phyloP scores from a whole-genome alignment of 306 rosid genomes.

The Sindora glabra region DNA sequence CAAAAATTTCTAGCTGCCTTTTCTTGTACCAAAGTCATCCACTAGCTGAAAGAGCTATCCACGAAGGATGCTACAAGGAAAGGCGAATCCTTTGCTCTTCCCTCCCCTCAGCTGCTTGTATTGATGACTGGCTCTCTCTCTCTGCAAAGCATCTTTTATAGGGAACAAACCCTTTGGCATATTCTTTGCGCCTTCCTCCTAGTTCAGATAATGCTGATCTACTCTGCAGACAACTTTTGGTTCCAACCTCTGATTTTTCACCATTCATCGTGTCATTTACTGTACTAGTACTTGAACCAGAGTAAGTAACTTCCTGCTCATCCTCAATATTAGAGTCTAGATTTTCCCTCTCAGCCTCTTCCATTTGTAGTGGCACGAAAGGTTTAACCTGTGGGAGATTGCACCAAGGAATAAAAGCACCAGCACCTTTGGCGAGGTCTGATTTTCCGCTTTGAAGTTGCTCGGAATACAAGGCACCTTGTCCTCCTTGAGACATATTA shows the following conservation, averaged over 20 bases:
- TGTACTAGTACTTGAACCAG: constrained; percentile 41
- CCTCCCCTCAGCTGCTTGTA: constrained; percentile 22
- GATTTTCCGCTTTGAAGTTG: constrained; percentile 25
- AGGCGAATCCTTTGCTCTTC: constrained; percentile 41
- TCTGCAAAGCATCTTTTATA: constrained; percentile 57
- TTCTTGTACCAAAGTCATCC: constrained; percentile 5
- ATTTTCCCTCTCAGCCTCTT: constrained; percentile 5
- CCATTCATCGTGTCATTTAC: constrained; percentile 23
- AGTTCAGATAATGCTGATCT: not conserved
- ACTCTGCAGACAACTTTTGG: constrained; percentile 1
- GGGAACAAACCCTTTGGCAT: constrained; percentile 59
- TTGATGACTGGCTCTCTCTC: constrained; percentile 20
- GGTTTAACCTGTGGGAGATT: constrained; percentile 17
- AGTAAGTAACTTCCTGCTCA: constrained; percentile 37
- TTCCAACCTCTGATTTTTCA: constrained; percentile 21
- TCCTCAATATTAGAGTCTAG: constrained; percentile 19
- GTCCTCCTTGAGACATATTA: constrained; percentile 2
- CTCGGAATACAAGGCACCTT: constrained; percentile 13
- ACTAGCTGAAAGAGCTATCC: constrained; percentile 15
- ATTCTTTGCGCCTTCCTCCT: constrained; percentile 20
- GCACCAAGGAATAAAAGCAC: constrained; percentile 33
- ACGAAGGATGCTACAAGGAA: constrained; percentile 29
- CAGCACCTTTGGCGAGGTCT: constrained; percentile 12
- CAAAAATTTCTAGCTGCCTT: constrained; percentile 18
- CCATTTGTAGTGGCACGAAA: constrained; percentile 17